Conservation (phyloP, 129 eudicot species). For the Flaveria sonorensis region DNA sequence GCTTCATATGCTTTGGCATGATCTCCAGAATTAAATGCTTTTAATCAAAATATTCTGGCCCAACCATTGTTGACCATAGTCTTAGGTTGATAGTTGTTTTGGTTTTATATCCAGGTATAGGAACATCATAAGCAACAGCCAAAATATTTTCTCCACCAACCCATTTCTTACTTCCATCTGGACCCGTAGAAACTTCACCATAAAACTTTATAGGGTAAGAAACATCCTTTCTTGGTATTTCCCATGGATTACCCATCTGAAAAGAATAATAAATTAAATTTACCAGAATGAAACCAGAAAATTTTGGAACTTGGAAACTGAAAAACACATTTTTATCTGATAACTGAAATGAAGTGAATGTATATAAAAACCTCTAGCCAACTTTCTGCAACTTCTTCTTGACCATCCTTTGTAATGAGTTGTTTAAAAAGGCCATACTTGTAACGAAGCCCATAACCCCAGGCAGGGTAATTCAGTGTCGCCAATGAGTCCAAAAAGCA, state of each 20-base stretch:
- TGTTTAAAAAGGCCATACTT: constrained; percentile 68
- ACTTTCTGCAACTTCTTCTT: constrained; percentile 75
- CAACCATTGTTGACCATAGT: constrained; percentile 74
- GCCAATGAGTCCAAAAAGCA: constrained; percentile 69
- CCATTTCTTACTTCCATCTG: constrained; percentile 71
- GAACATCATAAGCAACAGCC: constrained; percentile 88
- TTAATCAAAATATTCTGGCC: constrained; percentile 59
- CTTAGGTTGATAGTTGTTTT: constrained; percentile 76
- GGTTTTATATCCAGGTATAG: constrained; percentile 84
- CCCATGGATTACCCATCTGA: constrained; percentile 83
- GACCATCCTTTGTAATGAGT: constrained; percentile 67
- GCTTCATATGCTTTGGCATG: constrained; percentile 75
- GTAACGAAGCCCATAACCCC: constrained; percentile 76
- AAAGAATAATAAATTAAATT: neutral
- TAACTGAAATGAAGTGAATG: constrained; percentile 14
- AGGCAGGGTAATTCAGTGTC: constrained; percentile 69
- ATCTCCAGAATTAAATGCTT: constrained; percentile 73
- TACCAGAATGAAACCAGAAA: neutral
- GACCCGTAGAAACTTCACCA: constrained; percentile 55
- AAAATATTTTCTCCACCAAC: constrained; percentile 76
- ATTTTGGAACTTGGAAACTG: neutral
- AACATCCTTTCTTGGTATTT: constrained; percentile 61
- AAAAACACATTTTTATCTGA: neutral
- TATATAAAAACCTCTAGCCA: constrained; percentile 59
- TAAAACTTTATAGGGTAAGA: constrained; percentile 64